Conservation (phyloP, 108 stramenopile genomes). For the Mediolabrus comicus region DNA sequence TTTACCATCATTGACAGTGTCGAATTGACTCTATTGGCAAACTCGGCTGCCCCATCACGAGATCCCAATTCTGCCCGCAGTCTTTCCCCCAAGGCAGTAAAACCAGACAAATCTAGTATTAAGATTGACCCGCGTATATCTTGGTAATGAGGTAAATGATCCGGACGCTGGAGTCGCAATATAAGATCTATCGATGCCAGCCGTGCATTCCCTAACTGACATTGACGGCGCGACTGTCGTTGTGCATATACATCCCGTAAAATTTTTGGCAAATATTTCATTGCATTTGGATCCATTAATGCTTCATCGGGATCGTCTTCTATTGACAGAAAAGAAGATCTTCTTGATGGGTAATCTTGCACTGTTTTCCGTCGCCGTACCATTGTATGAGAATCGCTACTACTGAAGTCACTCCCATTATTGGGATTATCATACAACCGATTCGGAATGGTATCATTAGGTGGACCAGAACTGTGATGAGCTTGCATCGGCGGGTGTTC, state of each 20-base stretch:
- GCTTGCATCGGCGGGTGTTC: background rate
- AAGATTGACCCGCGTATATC: slow-evolving; percentile 44
- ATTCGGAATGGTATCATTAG: background rate
- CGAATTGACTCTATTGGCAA: slow-evolving; percentile 49
- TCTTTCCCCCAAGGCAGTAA: slow-evolving; percentile 52
- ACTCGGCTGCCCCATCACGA: slow-evolving; percentile 49
- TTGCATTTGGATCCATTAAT: slow-evolving; percentile 36
- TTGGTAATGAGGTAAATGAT: slow-evolving; percentile 36
- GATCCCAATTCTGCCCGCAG: slow-evolving; percentile 45
- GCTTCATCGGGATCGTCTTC: slow-evolving; percentile 9
- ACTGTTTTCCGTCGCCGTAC: background rate
- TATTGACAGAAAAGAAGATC: background rate
- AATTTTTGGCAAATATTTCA: slow-evolving; percentile 43
- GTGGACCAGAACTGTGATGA: background rate
- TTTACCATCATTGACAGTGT: slow-evolving; percentile 50
- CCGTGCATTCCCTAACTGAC: slow-evolving; percentile 29
- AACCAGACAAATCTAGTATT: slow-evolving; percentile 51
- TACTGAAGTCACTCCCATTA: too few relatives aligned
- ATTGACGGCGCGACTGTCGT: slow-evolving; percentile 4
- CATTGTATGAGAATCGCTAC: background rate
- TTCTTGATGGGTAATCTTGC: background rate
- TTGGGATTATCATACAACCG: background rate
- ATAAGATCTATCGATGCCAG: slow-evolving; percentile 37
- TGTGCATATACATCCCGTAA: slow-evolving; percentile 48
- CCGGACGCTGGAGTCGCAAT: slow-evolving; percentile 40